These are phyloP conservation scores for Sesbania bispinosa DNA, from an alignment of 306 rosid species.

Conservation along the genomic window DNA sequence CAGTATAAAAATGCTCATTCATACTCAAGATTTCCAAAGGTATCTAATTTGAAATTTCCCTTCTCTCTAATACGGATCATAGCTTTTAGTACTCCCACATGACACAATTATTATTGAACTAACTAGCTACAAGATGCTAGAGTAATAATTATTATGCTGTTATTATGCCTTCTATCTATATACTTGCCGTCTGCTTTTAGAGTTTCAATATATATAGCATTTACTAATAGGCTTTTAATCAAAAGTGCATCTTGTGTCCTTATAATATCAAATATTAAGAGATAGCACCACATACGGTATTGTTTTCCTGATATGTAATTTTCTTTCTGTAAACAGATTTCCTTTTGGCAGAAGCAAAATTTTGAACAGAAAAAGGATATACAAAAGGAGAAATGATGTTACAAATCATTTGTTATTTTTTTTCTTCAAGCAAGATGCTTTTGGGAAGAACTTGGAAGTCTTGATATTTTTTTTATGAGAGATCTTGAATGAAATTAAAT, in stretches of 20 bases:
- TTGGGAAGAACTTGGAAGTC: conserved; percentile 1
- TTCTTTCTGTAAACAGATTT: conserved; percentile 13
- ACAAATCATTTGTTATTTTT: background rate
- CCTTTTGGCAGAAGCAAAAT: conserved; percentile 15
- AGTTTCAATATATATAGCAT: conserved; percentile 3
- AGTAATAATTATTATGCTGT: background rate
- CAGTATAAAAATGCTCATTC: conserved; percentile 11
- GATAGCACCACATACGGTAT: background rate
- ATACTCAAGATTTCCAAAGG: conserved; percentile 4
- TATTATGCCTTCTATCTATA: background rate
- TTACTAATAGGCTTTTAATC: background rate
- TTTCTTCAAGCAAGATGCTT: background rate
- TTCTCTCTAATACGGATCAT: background rate
- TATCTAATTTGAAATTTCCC: conserved; percentile 4
- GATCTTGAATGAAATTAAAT: background rate
- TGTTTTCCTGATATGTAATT: conserved; percentile 8
- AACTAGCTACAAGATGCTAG: conserved; percentile 5
- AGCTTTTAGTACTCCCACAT: conserved; percentile 2
- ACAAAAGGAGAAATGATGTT: background rate
- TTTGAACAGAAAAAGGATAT: conserved; percentile 9
- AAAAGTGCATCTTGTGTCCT: background rate
- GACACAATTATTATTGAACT: background rate
- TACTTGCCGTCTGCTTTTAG: background rate
- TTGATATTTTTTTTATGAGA: conserved; percentile 18
- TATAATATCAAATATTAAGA: background rate